Evolutionary conservation across 2,329 filamentous ascomycete species (phyloP), one percentile per base, ranked within the genome.

Genomic region (Fusarium cicatricum): DNA sequence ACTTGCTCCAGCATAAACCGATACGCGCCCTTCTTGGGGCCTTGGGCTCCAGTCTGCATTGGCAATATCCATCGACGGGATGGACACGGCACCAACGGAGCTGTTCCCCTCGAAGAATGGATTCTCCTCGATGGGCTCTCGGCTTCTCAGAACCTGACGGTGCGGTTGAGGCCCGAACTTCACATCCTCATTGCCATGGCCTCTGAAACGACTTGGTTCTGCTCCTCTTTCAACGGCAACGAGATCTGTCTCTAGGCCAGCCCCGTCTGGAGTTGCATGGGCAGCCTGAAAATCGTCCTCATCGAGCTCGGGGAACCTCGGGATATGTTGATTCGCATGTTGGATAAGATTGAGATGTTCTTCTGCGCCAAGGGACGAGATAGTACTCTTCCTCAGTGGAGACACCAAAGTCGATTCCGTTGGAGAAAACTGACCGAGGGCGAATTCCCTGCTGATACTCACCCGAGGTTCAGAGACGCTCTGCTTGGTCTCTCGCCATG

Each of bases 361-460:
- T 32, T 52, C 42, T 17, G 53, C 48, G 26, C 38, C 53, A 29
- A 45, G 17, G 28, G 43, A 52, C 15, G 32, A 38, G 12, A 23
- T 21, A 6, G 38, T 29, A 19, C 31, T 21, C 15, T 19, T 31
- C 14, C 23, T 17, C 16, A 16, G 31, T n/a, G 37, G 38, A 9
- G 46, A 45, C 23, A 21, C 42, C 23, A 46, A 17, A 33, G 48
- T 44, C n/a, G 50, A 52, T 14, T 26, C 41, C 11, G 41, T 38
- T 12, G 58, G 46, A n/a, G 58, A 64, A 32, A 64, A 59, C 9
- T 53, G 45, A 17, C 55, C 61, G 9, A 34, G 19, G 4, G 45
- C 58, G n/a, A 57, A 17, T 26, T 62, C 52, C 38, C 33, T 57
- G 28, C 43, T 64, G 19, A 60, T 54, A 19, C 58, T 57, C 50